A percentile compares a stretch with the other conserved stretches of the same genome.
Evolutionary conservation across 106 monocot species (phyloP).

Genomic region (Chionographis japonica): DNA sequence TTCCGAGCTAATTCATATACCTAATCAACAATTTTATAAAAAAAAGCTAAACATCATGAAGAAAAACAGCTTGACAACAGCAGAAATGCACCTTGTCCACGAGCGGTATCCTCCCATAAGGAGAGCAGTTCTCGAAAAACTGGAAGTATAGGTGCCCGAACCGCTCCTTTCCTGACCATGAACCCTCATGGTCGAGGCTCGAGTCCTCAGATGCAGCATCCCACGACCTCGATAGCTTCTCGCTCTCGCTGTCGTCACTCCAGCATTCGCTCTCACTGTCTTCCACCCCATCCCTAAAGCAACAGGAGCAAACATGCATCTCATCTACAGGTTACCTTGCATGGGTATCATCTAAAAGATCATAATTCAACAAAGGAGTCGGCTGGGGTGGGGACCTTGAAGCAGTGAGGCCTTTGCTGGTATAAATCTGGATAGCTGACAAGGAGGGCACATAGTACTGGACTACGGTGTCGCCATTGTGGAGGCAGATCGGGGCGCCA

Average conservation of each 20-base stretch:
- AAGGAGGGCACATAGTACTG: slow-evolving; percentile 8
- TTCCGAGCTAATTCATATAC: slow-evolving; percentile 43
- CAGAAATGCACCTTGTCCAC: slow-evolving; percentile 40
- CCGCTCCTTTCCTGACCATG: slow-evolving; percentile 25
- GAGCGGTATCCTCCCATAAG: slow-evolving; percentile 60
- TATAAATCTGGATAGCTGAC: slow-evolving; percentile 31
- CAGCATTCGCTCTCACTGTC: slow-evolving; percentile 59
- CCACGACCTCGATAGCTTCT: slow-evolving; percentile 51
- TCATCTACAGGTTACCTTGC: neutral
- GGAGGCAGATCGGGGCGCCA: slow-evolving; percentile 14
- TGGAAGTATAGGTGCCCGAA: slow-evolving; percentile 53
- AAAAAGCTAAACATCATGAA: neutral
- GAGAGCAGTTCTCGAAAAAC: slow-evolving; percentile 49
- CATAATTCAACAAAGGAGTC: neutral
- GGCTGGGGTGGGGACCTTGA: slow-evolving; percentile 3
- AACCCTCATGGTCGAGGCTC: slow-evolving; percentile 11
- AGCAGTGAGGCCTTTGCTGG: slow-evolving; percentile 1
- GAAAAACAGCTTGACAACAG: neutral
- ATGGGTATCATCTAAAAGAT: neutral
- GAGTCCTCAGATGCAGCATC: slow-evolving; percentile 40
- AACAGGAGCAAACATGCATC: neutral
- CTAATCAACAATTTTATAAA: slow-evolving; percentile 23
- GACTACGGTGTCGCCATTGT: slow-evolving; percentile 1
- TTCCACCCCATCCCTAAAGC: slow-evolving; percentile 15
- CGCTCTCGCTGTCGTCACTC: slow-evolving; percentile 63